Conservation (phyloP, 176 grass and related monocot species). For the Aegilops tauschii region DNA sequence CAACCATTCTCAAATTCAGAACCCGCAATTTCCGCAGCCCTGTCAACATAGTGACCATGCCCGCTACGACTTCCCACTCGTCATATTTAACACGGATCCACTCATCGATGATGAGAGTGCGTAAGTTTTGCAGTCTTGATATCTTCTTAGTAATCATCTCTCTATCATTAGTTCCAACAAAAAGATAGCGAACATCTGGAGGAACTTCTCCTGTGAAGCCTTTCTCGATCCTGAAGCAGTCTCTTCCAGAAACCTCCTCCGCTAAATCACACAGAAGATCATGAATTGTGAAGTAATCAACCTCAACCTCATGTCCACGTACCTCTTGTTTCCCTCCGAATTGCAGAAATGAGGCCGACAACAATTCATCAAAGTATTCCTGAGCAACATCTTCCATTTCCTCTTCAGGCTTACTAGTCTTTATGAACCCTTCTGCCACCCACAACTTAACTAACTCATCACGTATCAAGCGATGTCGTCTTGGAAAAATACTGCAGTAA, state of each 20-base stretch:
- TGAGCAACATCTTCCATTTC: no score
- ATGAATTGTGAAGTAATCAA: neutral
- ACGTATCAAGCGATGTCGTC: neutral
- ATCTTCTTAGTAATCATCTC: neutral
- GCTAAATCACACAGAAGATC: neutral
- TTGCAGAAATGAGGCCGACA: no score
- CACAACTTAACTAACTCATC: no score
- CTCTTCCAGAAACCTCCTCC: neutral
- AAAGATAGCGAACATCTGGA: neutral
- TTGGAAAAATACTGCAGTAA: neutral
- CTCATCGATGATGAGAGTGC: neutral
- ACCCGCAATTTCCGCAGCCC: neutral
- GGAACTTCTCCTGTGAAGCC: neutral
- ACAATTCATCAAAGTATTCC: no score
- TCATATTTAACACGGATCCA: fast-evolving
- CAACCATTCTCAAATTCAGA: neutral
- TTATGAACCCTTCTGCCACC: no score
- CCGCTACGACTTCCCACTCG: fast-evolving
- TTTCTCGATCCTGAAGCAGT: neutral
- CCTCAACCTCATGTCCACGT: no score
- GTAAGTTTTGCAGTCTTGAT: neutral
- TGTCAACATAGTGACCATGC: neutral
- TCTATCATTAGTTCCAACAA: neutral
- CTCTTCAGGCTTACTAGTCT: no score
- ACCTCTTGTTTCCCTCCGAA: no score